A percentile compares a stretch with the other conserved stretches of the same genome.
These are phyloP conservation scores for Abelmoschus esculentus DNA, from an alignment of 345 rosid species.

Conservation along the genomic window DNA sequence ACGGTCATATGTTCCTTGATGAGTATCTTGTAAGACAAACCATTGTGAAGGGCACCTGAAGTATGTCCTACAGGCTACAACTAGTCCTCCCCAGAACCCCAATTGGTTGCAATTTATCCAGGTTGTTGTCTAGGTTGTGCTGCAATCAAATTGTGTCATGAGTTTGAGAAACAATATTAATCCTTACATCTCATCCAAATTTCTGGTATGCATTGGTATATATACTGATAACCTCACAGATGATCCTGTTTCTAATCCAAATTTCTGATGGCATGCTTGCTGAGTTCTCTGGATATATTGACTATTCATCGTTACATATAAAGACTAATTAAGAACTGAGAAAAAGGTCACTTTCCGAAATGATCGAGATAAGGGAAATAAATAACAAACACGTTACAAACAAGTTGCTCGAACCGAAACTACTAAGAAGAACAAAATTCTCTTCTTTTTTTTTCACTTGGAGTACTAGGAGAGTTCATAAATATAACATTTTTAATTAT, in stretches of 20 bases:
- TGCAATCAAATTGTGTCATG: not conserved
- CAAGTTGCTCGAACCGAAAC: too few species aligned
- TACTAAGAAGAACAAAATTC: too few species aligned
- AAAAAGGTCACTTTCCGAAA: too few species aligned
- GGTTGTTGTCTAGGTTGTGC: not conserved
- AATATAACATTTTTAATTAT: too few species aligned
- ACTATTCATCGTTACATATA: not conserved
- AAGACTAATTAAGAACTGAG: too few species aligned
- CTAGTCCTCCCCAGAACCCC: not conserved
- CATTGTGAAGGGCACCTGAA: not conserved
- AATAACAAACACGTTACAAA: too few species aligned
- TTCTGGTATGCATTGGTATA: not conserved
- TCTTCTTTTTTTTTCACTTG: too few species aligned
- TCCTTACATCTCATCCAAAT: not conserved
- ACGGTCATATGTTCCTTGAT: not conserved
- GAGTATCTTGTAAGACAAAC: not conserved
- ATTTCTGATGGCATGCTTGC: not conserved
- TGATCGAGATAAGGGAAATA: too few species aligned
- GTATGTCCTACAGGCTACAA: constrained; percentile 1
- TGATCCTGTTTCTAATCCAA: not conserved
- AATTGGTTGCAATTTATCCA: not conserved
- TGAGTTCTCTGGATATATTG: not conserved
- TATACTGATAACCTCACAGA: not conserved
- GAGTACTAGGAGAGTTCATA: too few species aligned
- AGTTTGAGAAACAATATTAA: not conserved